Evolutionary conservation across 169 alveolate genomes (phyloP), one percentile per base, ranked within the genome.

Genomic region (Cryptosporidium viatorum): DNA sequence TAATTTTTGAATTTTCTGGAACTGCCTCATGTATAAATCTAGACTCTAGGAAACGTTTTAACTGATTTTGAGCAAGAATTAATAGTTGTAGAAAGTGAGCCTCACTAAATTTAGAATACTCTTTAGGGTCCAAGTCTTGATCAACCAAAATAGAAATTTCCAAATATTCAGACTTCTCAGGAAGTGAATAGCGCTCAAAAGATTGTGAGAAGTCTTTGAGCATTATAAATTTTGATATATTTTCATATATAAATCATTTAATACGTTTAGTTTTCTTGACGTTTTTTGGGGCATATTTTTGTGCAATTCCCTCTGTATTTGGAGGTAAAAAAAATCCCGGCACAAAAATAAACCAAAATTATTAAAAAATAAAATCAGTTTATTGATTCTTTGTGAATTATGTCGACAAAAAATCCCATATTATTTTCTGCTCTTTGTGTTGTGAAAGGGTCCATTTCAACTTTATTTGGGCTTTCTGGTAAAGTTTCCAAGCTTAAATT

Each of bases 281-380:
- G 26, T 23, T 50, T 12, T 73, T 73, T 58, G 70, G 51, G 14
- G 37, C 69, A 73, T 48, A 48, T 73, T 41, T 31, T 41, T 35
- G 51, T 23, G 62, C 31, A 50, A 52, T 52, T 33, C 55, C 51
- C 71, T 50, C 71, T 51, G 59, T 39, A 51, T 51, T 73, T 35
- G 86, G 50, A 41, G 86, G 71, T 31, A 73, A 73, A 73, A 71
- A 73, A 29, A 41, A 10, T 41, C 86, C 86, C 86, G 86, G 86
- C 55, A 55, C 35, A 35, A 14, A n/a, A 65, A 18, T 33, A 3
- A 33, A n/a, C 31, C 29, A 31, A 65, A 65, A 2, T 31, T 4
- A 33, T 33, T 21, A 7, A 26, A 35, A 71, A 9, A 21, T 7
- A 67, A 23, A 71, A 45, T 31, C 26, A n/a, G 16, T 37, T 69